Evolutionary conservation across 1,284 basidiomycete species (phyloP).

Genomic region (Neonothopanus nambi): DNA sequence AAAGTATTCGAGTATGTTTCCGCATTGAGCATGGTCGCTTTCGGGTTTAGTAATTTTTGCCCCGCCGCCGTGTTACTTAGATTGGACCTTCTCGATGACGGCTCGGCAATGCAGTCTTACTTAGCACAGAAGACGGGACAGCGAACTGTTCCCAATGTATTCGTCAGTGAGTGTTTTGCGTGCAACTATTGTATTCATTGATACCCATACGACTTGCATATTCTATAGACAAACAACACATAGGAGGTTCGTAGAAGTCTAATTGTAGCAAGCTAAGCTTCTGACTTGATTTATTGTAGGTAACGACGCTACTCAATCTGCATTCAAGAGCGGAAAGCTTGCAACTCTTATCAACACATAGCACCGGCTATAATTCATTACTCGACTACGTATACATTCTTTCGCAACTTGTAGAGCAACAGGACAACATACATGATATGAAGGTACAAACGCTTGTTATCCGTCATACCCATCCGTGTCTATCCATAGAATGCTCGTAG

Average conservation of each 20-base stretch:
- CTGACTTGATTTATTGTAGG: slow-evolving; percentile 29
- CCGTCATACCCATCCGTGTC: neutral
- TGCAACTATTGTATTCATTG: neutral
- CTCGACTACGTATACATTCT: too few species aligned
- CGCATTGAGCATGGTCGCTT: neutral
- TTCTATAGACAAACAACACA: slow-evolving; percentile 49
- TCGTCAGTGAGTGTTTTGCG: slow-evolving; percentile 53
- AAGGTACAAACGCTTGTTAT: neutral
- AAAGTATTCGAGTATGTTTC: slow-evolving; percentile 59
- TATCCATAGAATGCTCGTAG: slow-evolving; percentile 7
- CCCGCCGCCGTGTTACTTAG: slow-evolving; percentile 22
- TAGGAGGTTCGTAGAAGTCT: slow-evolving; percentile 46
- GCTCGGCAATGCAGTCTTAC: slow-evolving; percentile 60
- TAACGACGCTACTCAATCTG: slow-evolving; percentile 39
- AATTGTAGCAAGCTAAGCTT: neutral
- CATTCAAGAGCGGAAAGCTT: slow-evolving; percentile 36
- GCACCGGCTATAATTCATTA: neutral
- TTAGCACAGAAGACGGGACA: slow-evolving; percentile 59
- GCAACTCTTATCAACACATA: slow-evolving; percentile 30
- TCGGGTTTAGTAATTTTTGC: neutral
- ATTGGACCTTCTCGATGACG: slow-evolving; percentile 49
- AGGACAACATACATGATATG: neutral
- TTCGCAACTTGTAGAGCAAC: too few species aligned
- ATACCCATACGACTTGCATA: neutral
- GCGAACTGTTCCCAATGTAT: slow-evolving; percentile 68